These are phyloP conservation scores for Malus hybrid DNA, from an alignment of 331 rosid species.

Conservation along the genomic window DNA sequence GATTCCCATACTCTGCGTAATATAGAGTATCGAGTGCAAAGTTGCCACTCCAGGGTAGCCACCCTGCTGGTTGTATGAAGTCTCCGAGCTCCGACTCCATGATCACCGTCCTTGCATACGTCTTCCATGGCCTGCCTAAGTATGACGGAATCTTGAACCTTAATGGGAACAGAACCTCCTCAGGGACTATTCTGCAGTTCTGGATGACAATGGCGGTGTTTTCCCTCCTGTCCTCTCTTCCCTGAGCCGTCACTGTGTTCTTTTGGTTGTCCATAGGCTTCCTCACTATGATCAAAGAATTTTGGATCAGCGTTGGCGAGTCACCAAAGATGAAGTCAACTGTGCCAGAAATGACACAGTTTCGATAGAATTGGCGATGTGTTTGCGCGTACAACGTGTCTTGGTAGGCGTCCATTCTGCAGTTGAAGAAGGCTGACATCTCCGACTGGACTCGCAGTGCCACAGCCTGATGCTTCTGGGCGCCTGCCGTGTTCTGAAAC, in stretches of 20 bases:
- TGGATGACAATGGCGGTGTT: constrained; percentile 39
- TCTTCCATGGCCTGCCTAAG: constrained; percentile 50
- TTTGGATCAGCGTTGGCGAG: constrained; percentile 31
- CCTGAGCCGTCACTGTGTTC: constrained; percentile 38
- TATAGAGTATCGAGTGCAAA: constrained; percentile 27
- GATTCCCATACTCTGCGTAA: constrained; percentile 35
- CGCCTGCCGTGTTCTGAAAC: constrained; percentile 45
- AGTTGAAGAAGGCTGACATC: constrained; percentile 29
- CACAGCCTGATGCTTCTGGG: constrained; percentile 47
- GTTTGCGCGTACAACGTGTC: constrained; percentile 42
- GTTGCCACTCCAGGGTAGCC: constrained; percentile 26
- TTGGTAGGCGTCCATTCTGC: constrained; percentile 40
- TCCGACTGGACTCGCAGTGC: constrained; percentile 42
- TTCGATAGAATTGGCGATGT: constrained; percentile 36
- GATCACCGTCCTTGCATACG: constrained; percentile 29
- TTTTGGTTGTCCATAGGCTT: constrained; percentile 30
- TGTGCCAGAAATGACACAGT: constrained; percentile 42
- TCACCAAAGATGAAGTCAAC: constrained; percentile 52
- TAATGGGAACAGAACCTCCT: constrained; percentile 11
- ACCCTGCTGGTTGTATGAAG: constrained; percentile 41
- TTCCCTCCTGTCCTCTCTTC: constrained; percentile 15
- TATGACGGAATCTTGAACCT: constrained; percentile 21
- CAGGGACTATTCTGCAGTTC: constrained; percentile 42
- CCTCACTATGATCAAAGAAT: constrained; percentile 21
- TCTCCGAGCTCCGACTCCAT: constrained; percentile 42